Conservation (phyloP, 2,329 filamentous ascomycete genomes). For the Bipolaris zeicola region DNA sequence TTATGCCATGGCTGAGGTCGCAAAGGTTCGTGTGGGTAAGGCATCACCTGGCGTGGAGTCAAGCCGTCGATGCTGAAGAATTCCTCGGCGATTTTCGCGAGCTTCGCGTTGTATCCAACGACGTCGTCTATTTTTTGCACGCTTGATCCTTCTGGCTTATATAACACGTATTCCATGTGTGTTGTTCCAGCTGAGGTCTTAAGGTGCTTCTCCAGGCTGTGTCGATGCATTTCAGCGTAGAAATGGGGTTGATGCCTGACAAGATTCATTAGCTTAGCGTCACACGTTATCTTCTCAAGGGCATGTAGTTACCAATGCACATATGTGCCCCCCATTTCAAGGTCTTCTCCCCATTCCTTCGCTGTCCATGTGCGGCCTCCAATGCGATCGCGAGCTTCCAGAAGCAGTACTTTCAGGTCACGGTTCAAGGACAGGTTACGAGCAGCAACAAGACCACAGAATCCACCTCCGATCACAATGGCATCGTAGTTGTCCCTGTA, state of each 20-base stretch:
- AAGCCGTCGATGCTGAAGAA: background rate
- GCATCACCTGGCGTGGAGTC: background rate
- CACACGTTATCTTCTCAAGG: background rate
- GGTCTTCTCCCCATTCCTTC: background rate
- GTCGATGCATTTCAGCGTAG: background rate
- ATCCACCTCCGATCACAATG: background rate
- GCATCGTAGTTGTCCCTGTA: background rate
- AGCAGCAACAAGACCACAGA: background rate
- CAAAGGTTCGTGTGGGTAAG: background rate
- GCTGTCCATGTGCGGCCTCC: background rate
- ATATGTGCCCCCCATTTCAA: background rate
- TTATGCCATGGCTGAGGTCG: background rate
- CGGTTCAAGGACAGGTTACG: background rate
- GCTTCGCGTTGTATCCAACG: background rate
- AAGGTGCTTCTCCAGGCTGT: background rate
- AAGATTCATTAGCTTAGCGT: background rate
- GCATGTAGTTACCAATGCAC: background rate
- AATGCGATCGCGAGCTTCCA: background rate
- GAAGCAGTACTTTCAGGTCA: background rate
- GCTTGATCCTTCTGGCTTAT: conserved; percentile 1
- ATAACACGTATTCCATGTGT: background rate
- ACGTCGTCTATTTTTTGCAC: background rate
- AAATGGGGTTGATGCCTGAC: background rate
- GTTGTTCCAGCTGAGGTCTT: background rate
- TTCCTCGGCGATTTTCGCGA: background rate